These are phyloP conservation scores for Bombardia bombarda DNA, from an alignment of 495 filamentous ascomycete species.

Conservation along the genomic window DNA sequence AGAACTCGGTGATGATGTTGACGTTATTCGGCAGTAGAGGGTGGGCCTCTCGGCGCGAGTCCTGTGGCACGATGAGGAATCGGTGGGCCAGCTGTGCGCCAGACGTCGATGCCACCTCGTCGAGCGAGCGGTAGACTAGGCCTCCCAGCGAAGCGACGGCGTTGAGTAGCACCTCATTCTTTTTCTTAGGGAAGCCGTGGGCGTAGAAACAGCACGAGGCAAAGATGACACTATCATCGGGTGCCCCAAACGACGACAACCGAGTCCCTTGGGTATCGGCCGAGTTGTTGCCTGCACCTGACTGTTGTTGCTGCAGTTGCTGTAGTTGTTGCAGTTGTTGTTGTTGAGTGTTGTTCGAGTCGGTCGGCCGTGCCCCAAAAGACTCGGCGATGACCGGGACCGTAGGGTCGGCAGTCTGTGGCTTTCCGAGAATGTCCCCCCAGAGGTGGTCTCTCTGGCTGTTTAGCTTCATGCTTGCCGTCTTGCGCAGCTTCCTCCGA, in stretches of 20 bases:
- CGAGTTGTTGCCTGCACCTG: slow-evolving; percentile 4
- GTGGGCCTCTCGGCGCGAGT: slow-evolving; percentile 29
- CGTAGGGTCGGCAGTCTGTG: slow-evolving; percentile 6
- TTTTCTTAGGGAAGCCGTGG: slow-evolving; percentile 48
- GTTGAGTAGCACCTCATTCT: slow-evolving; percentile 34
- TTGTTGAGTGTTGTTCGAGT: too few relatives aligned
- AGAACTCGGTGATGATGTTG: slow-evolving; percentile 75
- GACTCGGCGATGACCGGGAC: not conserved
- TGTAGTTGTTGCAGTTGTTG: slow-evolving; percentile 4
- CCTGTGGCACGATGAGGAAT: slow-evolving; percentile 45
- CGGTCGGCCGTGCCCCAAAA: slow-evolving; percentile 4
- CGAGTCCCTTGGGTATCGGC: slow-evolving; percentile 18
- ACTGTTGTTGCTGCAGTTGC: slow-evolving; percentile 3
- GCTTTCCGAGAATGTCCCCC: slow-evolving; percentile 67
- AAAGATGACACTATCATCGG: slow-evolving; percentile 34
- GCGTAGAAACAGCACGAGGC: slow-evolving; percentile 53
- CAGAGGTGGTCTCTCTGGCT: slow-evolving; percentile 77
- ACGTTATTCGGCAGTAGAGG: slow-evolving; percentile 29
- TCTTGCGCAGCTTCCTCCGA: slow-evolving; percentile 69
- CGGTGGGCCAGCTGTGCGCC: slow-evolving; percentile 22
- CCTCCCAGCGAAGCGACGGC: slow-evolving; percentile 40
- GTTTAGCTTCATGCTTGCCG: slow-evolving; percentile 67
- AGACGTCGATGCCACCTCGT: slow-evolving; percentile 29
- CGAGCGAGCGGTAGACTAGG: slow-evolving; percentile 31
- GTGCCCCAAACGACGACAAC: slow-evolving; percentile 21